These are phyloP conservation scores for Trichosphaerium sp. DNA, from an alignment of 78 protist genomes.

Conservation along the genomic window DNA sequence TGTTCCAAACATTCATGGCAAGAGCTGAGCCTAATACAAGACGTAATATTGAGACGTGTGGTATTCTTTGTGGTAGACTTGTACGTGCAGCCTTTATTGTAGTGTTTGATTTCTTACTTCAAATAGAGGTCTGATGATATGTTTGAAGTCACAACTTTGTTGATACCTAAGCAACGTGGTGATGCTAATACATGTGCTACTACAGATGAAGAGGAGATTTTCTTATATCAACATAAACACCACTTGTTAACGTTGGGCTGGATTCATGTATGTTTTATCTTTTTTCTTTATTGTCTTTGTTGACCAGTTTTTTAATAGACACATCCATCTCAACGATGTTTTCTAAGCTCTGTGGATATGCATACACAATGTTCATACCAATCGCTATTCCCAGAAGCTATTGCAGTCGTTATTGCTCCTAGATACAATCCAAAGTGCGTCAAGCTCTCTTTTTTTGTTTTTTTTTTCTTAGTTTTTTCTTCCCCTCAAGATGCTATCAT, in stretches of 20 bases:
- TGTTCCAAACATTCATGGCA: conserved; percentile 21
- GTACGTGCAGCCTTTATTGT: neutral
- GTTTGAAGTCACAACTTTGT: conserved; percentile 34
- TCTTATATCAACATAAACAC: conserved; percentile 28
- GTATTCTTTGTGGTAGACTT: conserved; percentile 40
- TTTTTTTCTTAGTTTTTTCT: too few species aligned
- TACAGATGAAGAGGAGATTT: conserved; percentile 44
- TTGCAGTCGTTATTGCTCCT: conserved; percentile 56
- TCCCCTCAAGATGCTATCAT: too few species aligned
- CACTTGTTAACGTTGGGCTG: conserved; percentile 63
- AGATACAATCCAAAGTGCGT: conserved; percentile 30
- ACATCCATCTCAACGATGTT: conserved; percentile 56
- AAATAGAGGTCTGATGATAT: conserved; percentile 6
- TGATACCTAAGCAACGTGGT: conserved; percentile 60
- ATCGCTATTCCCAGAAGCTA: conserved; percentile 48
- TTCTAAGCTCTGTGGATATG: conserved; percentile 58
- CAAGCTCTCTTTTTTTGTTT: too few species aligned
- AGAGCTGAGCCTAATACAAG: conserved; percentile 34
- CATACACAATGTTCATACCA: conserved; percentile 67
- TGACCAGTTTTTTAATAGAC: conserved; percentile 2
- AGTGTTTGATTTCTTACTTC: neutral
- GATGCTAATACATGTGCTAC: conserved; percentile 52
- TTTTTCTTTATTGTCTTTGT: neutral
- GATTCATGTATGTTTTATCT: conserved; percentile 26
- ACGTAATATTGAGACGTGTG: conserved; percentile 43